phyloP scores from a whole-genome alignment of 805 yeast species.

The Candida awuae region DNA sequence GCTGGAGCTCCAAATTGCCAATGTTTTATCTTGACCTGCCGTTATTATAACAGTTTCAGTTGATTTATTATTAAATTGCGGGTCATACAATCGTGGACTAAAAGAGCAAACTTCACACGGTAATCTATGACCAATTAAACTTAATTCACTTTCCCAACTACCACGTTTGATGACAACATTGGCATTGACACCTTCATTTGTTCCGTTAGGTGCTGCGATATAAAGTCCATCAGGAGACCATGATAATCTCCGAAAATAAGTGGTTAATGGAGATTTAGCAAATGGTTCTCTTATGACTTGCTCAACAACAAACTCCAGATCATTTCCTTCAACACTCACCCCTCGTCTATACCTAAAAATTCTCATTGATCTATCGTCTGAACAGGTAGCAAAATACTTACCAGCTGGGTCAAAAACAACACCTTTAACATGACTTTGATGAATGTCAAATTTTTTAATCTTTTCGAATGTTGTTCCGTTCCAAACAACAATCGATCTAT shows the following conservation, averaged over 20 bases:
- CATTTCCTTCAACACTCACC: constrained; percentile 52
- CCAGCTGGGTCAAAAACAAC: constrained; percentile 97
- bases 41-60: constrained; percentile 71
- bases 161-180: constrained; percentile 71
- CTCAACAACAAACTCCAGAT: constrained; percentile 79
- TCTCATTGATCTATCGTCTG: constrained; percentile 89
- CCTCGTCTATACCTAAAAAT: constrained; percentile 74
- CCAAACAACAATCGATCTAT: constrained; percentile 89
- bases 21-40: constrained; percentile 87
- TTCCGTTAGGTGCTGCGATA: constrained; percentile 79
- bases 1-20: constrained; percentile 83
- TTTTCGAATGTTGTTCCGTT: constrained; percentile 86
- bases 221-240: constrained; percentile 92
- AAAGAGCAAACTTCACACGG: constrained; percentile 78
- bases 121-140: constrained; percentile 74
- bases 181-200: constrained; percentile 73
- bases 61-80: constrained; percentile 10
- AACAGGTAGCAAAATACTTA: constrained; percentile 93
- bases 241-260: constrained; percentile 78
- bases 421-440: constrained; percentile 93
- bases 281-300: constrained; percentile 79
- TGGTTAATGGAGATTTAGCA: constrained; percentile 79
- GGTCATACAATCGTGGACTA: constrained; percentile 58
- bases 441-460: constrained; percentile 82
- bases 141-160: constrained; percentile 67